phyloP scores from a whole-genome alignment of 208 protist genomes.

The Balamuthia mandrillaris region DNA sequence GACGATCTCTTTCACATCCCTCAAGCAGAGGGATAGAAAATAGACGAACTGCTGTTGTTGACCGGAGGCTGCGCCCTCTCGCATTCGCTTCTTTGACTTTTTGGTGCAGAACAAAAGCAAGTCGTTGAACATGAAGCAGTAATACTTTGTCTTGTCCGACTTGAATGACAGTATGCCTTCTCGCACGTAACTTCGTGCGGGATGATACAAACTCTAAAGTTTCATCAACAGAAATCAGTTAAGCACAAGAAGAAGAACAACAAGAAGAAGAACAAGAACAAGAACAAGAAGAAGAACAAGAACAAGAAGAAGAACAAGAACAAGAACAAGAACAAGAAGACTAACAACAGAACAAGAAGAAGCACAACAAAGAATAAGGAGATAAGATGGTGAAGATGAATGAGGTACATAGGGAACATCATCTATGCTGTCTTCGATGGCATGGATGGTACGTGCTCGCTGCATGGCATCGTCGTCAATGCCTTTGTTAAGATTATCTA shows the following conservation, averaged over 20 bases:
- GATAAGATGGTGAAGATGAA: background rate
- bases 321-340: too few species aligned
- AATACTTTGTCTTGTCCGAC: background rate
- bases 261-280: too few species aligned
- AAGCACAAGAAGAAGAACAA: too few species aligned
- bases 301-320: too few species aligned
- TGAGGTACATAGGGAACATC: background rate
- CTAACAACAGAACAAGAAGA: background rate
- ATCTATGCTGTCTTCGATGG: constrained; percentile 25
- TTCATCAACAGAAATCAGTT: too few species aligned
- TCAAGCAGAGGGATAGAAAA: too few species aligned
- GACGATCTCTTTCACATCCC: too few species aligned
- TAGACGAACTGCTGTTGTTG: too few species aligned
- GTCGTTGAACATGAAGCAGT: constrained; percentile 38
- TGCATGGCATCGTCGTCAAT: constrained; percentile 28
- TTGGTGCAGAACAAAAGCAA: background rate
- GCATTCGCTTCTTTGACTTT: too few species aligned
- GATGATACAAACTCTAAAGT: background rate
- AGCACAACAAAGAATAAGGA: background rate
- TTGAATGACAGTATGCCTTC: background rate
- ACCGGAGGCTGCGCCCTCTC: too few species aligned
- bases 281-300: too few species aligned
- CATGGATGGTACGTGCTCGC: background rate
- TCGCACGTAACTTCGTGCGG: background rate
- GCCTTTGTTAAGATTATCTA: constrained; percentile 21